A percentile compares a stretch with the other conserved stretches of the same genome.
Conservation (phyloP, 2,329 filamentous ascomycete species). For the Zasmidium cellare region DNA sequence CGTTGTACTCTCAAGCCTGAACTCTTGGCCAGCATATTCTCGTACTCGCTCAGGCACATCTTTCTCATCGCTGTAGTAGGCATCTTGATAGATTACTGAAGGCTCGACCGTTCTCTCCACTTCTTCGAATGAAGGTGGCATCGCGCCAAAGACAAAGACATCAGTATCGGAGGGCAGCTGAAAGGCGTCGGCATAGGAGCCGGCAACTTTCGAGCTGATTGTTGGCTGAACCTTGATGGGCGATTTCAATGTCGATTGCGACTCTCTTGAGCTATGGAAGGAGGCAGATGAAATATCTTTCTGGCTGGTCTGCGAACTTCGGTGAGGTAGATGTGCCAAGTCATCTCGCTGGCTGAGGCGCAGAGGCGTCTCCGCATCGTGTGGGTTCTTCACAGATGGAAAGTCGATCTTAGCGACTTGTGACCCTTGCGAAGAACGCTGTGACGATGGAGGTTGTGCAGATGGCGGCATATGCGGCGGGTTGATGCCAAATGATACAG, state of each 20-base stretch:
- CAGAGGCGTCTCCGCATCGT: conserved; percentile 62
- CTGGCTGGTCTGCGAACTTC: conserved; percentile 11
- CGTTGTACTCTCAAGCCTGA: conserved; percentile 72
- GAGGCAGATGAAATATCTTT: conserved; percentile 4
- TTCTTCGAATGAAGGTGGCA: conserved; percentile 47
- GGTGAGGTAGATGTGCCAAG: conserved; percentile 15
- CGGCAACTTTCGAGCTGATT: neutral
- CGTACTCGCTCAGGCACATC: conserved; percentile 76
- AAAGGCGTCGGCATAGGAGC: conserved; percentile 28
- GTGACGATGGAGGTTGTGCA: conserved; percentile 27
- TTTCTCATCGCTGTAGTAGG: conserved; percentile 78
- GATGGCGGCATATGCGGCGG: conserved; percentile 6
- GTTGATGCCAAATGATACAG: neutral
- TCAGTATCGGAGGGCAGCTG: conserved; percentile 12
- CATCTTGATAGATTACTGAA: conserved; percentile 76
- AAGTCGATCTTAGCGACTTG: conserved; percentile 60
- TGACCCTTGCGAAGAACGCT: conserved; percentile 34
- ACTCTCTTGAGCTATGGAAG: neutral
- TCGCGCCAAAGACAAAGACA: conserved; percentile 37
- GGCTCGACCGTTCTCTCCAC: conserved; percentile 62
- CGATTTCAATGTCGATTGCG: conserved; percentile 5
- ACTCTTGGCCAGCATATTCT: conserved; percentile 87
- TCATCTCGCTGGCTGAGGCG: conserved; percentile 66
- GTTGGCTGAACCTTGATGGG: conserved; percentile 2
- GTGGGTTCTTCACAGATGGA: conserved; percentile 74